Base-by-base conservation (phyloP, 352 stramenopile species). In the Pythium pectinolyticum region DNA sequence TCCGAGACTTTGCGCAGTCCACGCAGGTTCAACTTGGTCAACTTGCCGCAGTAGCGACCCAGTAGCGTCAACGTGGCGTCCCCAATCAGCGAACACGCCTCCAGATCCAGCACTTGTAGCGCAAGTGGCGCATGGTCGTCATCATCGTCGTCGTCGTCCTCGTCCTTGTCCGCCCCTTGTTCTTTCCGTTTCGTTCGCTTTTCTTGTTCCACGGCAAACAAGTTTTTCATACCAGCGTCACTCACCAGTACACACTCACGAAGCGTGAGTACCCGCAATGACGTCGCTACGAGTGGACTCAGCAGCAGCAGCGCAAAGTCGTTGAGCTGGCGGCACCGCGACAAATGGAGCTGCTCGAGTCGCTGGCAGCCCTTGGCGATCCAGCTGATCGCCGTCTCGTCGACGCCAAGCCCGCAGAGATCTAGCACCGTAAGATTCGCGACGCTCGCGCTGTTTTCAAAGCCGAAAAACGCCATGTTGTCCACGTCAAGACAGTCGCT, bases 401-500 rank as follows among this genome's bases (percentile, higher is more conserved):
- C 80, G 37, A 92, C 70, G 0, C 57, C 34, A 0, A 90, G 60
- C 0, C 71, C 79, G 0, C 68, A 69, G 1, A 90, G 55, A 46
- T 85, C 74, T 22, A 90, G 63, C 0, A 34, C 61, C 7, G 35
- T 51, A 0, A 92, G 59, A 1, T 66, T 59, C 1, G 0, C 24
- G 17, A 90, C 60, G 0, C 66, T 69, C 0, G 17, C 8, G 22
- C 77, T 88, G 15, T 60, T 76, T 27, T 88, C 83, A 64, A 92
- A 89, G 1, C 73, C 74, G 49, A 92, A 89, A 51, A 92, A 92
- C 14, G 81, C 81, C 79, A 88, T 90, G 39, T 84, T 81, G 50
- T 80, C 67, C 1, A 92, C 72, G 3, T 80, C 70, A 0, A 86
- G 61, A 51, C 83, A 92, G 31, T 92, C 70, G 2, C 75, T 73